Evolutionary conservation across 78 protist genomes (phyloP).

Genomic region (Isochrysis galbana): DNA sequence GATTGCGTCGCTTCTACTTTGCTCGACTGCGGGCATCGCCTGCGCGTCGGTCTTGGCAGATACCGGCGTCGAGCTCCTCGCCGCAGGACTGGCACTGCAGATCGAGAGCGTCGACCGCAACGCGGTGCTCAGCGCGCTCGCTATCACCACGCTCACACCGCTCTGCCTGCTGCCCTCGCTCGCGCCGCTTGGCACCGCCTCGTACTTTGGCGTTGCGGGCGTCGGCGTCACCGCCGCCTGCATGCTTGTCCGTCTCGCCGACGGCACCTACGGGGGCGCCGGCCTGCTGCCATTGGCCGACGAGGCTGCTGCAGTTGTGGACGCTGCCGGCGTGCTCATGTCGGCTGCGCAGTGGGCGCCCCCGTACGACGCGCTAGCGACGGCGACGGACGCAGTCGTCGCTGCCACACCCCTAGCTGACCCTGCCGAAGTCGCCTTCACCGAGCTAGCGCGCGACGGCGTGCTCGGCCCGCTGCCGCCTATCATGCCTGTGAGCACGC

Average conservation of each 20-base stretch:
- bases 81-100: neutral
- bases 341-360: too few species aligned
- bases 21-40: neutral
- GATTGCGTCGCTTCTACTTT: neutral
- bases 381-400: too few species aligned
- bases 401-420: too few species aligned
- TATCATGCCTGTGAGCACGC: too few species aligned
- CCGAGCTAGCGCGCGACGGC: too few species aligned
- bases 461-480: too few species aligned
- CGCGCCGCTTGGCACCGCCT: neutral
- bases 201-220: neutral
- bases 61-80: neutral
- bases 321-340: too few species aligned
- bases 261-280: neutral
- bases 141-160: neutral
- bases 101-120: neutral
- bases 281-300: neutral
- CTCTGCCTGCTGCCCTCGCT: constrained; percentile 11
- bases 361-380: too few species aligned
- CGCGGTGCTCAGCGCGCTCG: neutral
- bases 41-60: neutral
- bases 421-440: too few species aligned
- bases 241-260: neutral
- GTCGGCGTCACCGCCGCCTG: neutral
- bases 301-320: neutral